Evolutionary conservation across 495 filamentous ascomycete genomes (phyloP).

Genomic region (Haplographium delicatum): DNA sequence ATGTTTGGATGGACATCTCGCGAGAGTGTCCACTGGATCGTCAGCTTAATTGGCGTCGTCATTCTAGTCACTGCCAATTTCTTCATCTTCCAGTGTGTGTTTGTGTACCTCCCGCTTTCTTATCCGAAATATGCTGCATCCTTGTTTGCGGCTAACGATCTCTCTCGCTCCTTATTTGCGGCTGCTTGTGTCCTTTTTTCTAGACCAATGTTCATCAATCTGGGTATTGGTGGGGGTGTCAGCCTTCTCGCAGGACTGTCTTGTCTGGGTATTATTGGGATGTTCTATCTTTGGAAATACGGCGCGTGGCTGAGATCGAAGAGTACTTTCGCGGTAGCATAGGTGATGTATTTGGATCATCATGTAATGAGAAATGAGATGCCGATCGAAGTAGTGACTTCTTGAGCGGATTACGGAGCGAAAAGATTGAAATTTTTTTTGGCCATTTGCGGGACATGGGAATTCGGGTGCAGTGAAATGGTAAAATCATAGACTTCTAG

Average conservation of each 20-base stretch:
- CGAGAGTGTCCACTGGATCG: slow-evolving; percentile 47
- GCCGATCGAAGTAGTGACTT: too few relatives aligned
- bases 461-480: too few relatives aligned
- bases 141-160: slow-evolving; percentile 50
- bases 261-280: background rate
- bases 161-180: slow-evolving; percentile 40
- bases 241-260: slow-evolving; percentile 35
- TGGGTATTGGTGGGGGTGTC: slow-evolving; percentile 45
- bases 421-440: too few relatives aligned
- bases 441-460: too few relatives aligned
- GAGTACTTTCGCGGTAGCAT: too few relatives aligned
- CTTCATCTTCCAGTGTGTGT: slow-evolving; percentile 62
- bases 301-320: too few relatives aligned
- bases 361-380: too few relatives aligned
- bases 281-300: background rate
- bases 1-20: slow-evolving; percentile 59
- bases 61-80: slow-evolving; percentile 46
- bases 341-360: too few relatives aligned
- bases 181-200: slow-evolving; percentile 46
- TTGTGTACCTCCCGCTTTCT: slow-evolving; percentile 59
- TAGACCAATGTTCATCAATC: slow-evolving; percentile 16
- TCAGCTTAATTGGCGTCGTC: slow-evolving; percentile 39
- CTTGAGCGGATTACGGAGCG: too few relatives aligned
- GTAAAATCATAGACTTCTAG: too few relatives aligned
- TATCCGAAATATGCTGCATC: slow-evolving; percentile 48